phyloP scores from a whole-genome alignment of 768 basidiomycete genomes.

The Russula lepida region DNA sequence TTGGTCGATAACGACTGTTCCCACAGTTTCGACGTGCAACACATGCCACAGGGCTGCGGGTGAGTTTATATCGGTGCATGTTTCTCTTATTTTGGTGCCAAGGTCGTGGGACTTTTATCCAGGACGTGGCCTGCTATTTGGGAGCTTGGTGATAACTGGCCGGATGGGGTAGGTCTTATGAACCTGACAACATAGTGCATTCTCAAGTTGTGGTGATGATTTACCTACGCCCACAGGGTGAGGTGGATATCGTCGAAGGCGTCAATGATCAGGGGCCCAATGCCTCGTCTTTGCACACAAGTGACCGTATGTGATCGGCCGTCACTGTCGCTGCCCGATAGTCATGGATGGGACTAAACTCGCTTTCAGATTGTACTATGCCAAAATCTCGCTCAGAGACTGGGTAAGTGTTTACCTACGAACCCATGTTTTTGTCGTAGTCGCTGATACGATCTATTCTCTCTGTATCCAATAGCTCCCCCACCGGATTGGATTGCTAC shows the following conservation, averaged over 20 bases:
- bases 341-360: neutral
- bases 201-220: conserved; percentile 2
- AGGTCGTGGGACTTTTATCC: neutral
- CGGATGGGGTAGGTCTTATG: conserved; percentile 30
- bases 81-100: neutral
- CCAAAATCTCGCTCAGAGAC: conserved; percentile 36
- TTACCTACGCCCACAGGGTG: conserved; percentile 33
- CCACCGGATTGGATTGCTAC: conserved; percentile 42
- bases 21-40: conserved; percentile 39
- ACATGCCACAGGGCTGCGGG: conserved; percentile 58
- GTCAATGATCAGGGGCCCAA: conserved; percentile 50
- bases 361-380: conserved; percentile 46
- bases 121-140: conserved; percentile 51
- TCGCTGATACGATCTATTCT: neutral
- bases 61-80: conserved; percentile 25
- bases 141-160: conserved; percentile 47
- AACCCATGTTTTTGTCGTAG: neutral
- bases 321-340: neutral
- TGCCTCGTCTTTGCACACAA: conserved; percentile 49
- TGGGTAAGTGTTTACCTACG: conserved; percentile 32
- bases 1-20: neutral
- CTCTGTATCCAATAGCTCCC: conserved; percentile 22
- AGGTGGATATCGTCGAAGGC: conserved; percentile 48
- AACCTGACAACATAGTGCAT: neutral
- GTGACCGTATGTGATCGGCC: conserved; percentile 22